phyloP scores from a whole-genome alignment of 164 flowering plant genomes.

The Cinnamomum micranthum region DNA sequence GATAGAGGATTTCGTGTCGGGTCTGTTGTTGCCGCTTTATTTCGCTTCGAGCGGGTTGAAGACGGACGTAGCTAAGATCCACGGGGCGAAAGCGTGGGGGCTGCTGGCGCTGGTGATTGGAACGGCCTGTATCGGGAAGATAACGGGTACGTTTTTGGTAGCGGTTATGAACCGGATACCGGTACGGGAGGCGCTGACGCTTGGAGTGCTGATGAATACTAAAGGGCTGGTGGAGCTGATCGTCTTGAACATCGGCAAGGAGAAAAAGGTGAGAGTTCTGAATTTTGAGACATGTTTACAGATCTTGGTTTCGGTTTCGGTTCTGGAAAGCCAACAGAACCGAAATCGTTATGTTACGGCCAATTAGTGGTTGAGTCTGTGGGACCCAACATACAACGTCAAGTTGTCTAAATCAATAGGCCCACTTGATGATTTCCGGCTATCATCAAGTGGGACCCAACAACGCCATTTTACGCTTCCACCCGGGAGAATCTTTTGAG shows the following conservation, averaged over 20 bases:
- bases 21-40: conserved; percentile 39
- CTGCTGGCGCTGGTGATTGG: conserved; percentile 32
- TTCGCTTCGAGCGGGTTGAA: conserved; percentile 50
- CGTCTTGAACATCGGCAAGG: conserved; percentile 44
- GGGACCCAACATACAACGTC: too few relatives aligned
- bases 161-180: conserved; percentile 32
- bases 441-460: too few relatives aligned
- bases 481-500: too few relatives aligned
- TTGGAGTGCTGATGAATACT: conserved; percentile 31
- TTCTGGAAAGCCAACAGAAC: too few relatives aligned
- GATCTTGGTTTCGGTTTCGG: not conserved
- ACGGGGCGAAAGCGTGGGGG: conserved; percentile 41
- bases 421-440: too few relatives aligned
- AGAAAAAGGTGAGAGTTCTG: conserved; percentile 15
- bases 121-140: conserved; percentile 52
- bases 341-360: not conserved
- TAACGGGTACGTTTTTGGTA: conserved; percentile 47
- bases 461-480: too few relatives aligned
- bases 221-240: conserved; percentile 33
- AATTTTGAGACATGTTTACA: too few relatives aligned
- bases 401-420: too few relatives aligned
- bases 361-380: not conserved
- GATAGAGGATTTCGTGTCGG: conserved; percentile 43
- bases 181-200: conserved; percentile 26
- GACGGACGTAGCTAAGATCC: conserved; percentile 34